These are phyloP conservation scores for Arctium lappa DNA, from an alignment of 129 eudicot species.

Conservation along the genomic window DNA sequence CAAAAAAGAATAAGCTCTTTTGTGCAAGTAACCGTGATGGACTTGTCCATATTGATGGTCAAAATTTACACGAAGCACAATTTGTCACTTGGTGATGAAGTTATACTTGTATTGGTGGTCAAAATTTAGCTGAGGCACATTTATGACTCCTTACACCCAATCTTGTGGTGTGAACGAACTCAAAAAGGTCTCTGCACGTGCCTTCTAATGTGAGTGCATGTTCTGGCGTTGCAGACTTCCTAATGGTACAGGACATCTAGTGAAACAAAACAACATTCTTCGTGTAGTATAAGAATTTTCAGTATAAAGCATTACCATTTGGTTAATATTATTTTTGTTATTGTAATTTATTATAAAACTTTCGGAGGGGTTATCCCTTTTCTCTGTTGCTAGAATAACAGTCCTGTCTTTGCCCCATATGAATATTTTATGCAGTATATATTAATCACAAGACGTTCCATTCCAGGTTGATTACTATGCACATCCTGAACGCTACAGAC, in stretches of 20 bases:
- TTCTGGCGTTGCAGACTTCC: background rate
- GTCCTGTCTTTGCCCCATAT: background rate
- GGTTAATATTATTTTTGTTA: background rate
- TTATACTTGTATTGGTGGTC: background rate
- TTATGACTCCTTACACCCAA: no score
- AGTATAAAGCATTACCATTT: background rate
- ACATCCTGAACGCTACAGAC: constrained; percentile 90
- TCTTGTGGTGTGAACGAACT: no score
- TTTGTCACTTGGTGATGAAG: background rate
- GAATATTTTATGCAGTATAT: constrained; percentile 10
- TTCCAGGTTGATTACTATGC: constrained; percentile 88
- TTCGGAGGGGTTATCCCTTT: background rate
- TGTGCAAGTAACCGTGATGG: no score
- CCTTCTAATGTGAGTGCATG: background rate
- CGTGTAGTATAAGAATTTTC: background rate
- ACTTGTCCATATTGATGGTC: no score
- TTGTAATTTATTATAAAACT: no score
- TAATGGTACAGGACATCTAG: background rate
- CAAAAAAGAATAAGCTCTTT: no score
- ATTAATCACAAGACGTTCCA: background rate
- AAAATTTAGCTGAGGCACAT: no score
- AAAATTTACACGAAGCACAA: no score
- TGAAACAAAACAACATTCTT: background rate
- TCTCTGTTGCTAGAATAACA: background rate
- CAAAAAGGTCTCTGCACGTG: no score